Base-by-base conservation (phyloP, 2,329 filamentous ascomycete genomes). In the Penicillium sp. region DNA sequence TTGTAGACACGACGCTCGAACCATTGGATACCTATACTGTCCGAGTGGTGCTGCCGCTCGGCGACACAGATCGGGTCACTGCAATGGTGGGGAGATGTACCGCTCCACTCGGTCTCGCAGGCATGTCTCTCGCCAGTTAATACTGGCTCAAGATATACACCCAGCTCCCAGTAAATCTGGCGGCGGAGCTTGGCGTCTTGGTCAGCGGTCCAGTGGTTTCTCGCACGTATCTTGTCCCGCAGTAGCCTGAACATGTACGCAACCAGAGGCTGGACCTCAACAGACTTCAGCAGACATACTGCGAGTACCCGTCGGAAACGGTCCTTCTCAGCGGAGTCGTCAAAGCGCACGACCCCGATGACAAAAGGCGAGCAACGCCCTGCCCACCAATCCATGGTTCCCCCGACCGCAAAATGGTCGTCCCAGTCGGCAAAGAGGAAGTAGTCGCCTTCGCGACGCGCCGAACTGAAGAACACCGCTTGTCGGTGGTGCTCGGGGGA, bases 401-500 rank as follows among this genome's bases (percentile, higher is more conserved):
- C 54, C 3, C 62, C 64, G 7, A 56, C 55, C 5, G 52, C 53
- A 11, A 59, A 41, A 22, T 54, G 58, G 37, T 70, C 64, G 2
- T n/a, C 41, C 59, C 60, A 68, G 50, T 75, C 71, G 3, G 66
- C 59, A 55, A 76, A 76, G n/a, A 76, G 60, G 55, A 75, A 75
- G 54, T 76, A 76, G 37, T 76, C 74, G 7, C 71, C 74, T 36
- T 53, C 47, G 1, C 57, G 24, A 2, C 43, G 27, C n/a, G 67
- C 65, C 31, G 60, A 60, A 40, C 63, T 68, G 58, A 74, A 73
- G 56, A 66, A 68, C 18, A 76, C 54, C 1, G 73, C 70, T 55
- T 76, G 74, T 13, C 74, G 71, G 58, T 75, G 72, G 9, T 75
- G 71, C 61, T 77, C 75, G 35, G 72, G 69, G 1, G 61, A 69